Percentiles rank a stretch among this genome's conserved stretches.
Evolutionary conservation across 257 asterid species (phyloP).

Genomic region (Vinca minor): DNA sequence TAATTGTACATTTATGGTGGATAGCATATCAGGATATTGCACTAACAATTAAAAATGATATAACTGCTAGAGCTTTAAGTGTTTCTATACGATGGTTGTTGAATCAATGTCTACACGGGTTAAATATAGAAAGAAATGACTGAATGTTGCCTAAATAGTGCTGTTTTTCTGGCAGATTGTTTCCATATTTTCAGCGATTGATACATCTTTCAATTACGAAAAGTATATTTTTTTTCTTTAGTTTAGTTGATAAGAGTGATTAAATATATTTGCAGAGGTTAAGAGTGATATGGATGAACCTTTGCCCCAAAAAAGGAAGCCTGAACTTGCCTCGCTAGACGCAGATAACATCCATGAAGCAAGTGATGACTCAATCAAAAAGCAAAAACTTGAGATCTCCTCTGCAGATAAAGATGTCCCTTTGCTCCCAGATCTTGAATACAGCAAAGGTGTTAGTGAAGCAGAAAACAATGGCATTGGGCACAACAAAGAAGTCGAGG

Average conservation of each 20-base stretch:
- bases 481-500: neutral
- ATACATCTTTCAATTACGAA: neutral
- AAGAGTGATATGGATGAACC: constrained; percentile 5
- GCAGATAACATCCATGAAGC: neutral
- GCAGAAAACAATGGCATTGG: constrained; percentile 6
- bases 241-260: neutral
- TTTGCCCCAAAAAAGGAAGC: constrained; percentile 8
- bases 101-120: neutral
- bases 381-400: constrained; percentile 19
- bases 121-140: neutral
- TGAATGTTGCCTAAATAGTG: neutral
- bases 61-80: neutral
- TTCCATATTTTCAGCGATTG: neutral
- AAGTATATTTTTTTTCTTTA: neutral
- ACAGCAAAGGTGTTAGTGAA: constrained; percentile 9
- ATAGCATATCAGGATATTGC: neutral
- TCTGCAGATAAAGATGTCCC: neutral
- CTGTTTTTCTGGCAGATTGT: neutral
- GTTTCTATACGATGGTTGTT: neutral
- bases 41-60: neutral
- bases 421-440: neutral
- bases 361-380: constrained; percentile 19
- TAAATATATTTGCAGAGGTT: constrained; percentile 3
- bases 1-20: neutral
- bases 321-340: neutral